Evolutionary conservation across 805 yeast genomes (phyloP).

Genomic region (Myxozyma udenii): DNA sequence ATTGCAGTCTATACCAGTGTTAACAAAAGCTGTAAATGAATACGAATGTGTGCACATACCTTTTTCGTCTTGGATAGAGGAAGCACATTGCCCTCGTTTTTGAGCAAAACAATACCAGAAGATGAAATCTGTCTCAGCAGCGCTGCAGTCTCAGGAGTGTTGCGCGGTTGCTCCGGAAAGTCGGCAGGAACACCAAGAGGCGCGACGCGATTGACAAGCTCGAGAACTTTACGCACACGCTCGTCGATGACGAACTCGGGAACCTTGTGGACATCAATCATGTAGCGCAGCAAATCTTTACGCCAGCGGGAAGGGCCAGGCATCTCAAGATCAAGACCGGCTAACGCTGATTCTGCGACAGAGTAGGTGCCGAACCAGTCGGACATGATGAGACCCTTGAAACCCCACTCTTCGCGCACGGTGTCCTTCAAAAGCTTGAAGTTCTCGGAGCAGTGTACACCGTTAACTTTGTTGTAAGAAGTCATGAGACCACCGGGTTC

Average conservation of each 20-base stretch:
- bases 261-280: conserved; percentile 45
- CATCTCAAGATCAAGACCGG: conserved; percentile 64
- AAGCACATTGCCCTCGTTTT: conserved; percentile 48
- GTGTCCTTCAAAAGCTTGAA: conserved; percentile 46
- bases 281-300: conserved; percentile 43
- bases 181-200: conserved; percentile 45
- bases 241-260: conserved; percentile 43
- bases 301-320: conserved; percentile 59
- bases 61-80: conserved; percentile 47
- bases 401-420: conserved; percentile 56
- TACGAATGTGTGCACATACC: conserved; percentile 20
- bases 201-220: conserved; percentile 45
- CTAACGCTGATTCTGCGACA: conserved; percentile 46
- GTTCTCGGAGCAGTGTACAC: conserved; percentile 54
- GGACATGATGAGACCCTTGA: conserved; percentile 55
- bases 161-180: conserved; percentile 31
- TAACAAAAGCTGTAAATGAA: conserved; percentile 47
- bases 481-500: conserved; percentile 60
- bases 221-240: conserved; percentile 44
- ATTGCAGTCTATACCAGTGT: conserved; percentile 45
- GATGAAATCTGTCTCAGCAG: conserved; percentile 47
- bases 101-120: conserved; percentile 57
- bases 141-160: conserved; percentile 47
- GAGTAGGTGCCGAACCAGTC: conserved; percentile 65
- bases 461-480: conserved; percentile 61